Evolutionary conservation across 2,329 filamentous ascomycete genomes (phyloP), one percentile per base, ranked within the genome.

Genomic region (Aspergillus phoenicis): DNA sequence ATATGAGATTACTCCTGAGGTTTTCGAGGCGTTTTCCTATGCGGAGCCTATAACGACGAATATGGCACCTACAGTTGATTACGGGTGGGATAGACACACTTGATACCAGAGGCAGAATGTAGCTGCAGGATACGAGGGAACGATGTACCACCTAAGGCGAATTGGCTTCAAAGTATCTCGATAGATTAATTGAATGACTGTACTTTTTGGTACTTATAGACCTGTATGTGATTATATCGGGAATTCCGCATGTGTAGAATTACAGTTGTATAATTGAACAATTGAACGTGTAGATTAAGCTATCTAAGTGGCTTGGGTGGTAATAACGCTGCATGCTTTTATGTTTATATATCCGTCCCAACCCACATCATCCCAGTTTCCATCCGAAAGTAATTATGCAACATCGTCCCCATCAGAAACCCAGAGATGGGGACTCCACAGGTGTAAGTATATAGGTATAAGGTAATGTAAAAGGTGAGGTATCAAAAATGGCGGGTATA

Each of bases 21-120:
- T 80, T 8, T 79, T 78, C 26, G 78, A 80, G 59, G 78, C 78
- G 8, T 80, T 81, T 60, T 80, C 77, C 4, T 78, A 77, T 61
- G 70, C 77, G 8, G 77, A 80, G 58, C 78, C 78, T 2, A 77
- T 80, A n/a, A 70, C 76, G 33, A 74, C 77, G 38, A 80, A 74
- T 64, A 77, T 79, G 71, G 66, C 73, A n/a, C 66, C 73, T 45
- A 68, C 67, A 1, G 76, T 75, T 62, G 72, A 72, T 58, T 62
- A 66, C 28, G 61, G 61, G 5, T 74, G 68, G 72, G 57, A 58
- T 60, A 59, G 52, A 22, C 65, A 62, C 11, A 13, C 33, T 48
- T 68, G 36, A 58, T 55, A 6, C 20, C 17, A 13, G 15, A 20
- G 24, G 10, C 5, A 13, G 11, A 13, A 45, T 0, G 20, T 13